Percentiles rank a stretch among this genome's conserved stretches.
These are phyloP conservation scores for Kalmusia sp. DNA, from an alignment of 2,329 filamentous ascomycete species.

Conservation along the genomic window DNA sequence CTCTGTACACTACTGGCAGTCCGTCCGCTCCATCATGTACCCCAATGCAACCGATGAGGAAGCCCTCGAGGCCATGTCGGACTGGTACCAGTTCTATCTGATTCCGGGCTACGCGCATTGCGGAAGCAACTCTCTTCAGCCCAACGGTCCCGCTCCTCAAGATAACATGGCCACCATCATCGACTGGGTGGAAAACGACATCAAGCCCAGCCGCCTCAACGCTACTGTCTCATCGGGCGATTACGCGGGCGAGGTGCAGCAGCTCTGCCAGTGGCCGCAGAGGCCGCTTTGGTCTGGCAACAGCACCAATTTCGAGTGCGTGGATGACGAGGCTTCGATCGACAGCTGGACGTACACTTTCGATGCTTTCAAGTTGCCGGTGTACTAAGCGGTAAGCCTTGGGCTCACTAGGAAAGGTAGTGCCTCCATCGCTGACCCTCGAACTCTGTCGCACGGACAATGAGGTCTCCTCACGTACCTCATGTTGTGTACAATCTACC, in stretches of 20 bases:
- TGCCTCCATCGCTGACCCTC: too few relatives aligned
- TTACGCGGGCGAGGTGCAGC: constrained; percentile 45
- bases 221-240: constrained; percentile 41
- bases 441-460: too few relatives aligned
- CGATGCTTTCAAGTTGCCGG: constrained; percentile 48
- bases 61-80: constrained; percentile 51
- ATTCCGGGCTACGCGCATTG: constrained; percentile 64
- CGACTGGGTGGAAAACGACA: constrained; percentile 60
- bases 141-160: constrained; percentile 49
- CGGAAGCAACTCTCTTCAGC: constrained; percentile 25
- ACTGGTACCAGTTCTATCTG: constrained; percentile 64
- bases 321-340: constrained; percentile 47
- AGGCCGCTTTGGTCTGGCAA: constrained; percentile 49
- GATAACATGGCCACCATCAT: constrained; percentile 49
- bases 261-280: constrained; percentile 53
- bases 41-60: constrained; percentile 48
- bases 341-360: constrained; percentile 51
- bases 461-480: too few relatives aligned
- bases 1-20: constrained; percentile 63
- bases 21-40: constrained; percentile 61
- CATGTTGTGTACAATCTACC: too few relatives aligned
- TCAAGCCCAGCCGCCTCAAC: constrained; percentile 54
- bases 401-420: too few relatives aligned
- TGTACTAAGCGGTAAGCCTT: background rate
- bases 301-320: constrained; percentile 47